These are phyloP conservation scores for Chaetomium globosum DNA, from an alignment of 2,329 filamentous ascomycete species.

Conservation along the genomic window DNA sequence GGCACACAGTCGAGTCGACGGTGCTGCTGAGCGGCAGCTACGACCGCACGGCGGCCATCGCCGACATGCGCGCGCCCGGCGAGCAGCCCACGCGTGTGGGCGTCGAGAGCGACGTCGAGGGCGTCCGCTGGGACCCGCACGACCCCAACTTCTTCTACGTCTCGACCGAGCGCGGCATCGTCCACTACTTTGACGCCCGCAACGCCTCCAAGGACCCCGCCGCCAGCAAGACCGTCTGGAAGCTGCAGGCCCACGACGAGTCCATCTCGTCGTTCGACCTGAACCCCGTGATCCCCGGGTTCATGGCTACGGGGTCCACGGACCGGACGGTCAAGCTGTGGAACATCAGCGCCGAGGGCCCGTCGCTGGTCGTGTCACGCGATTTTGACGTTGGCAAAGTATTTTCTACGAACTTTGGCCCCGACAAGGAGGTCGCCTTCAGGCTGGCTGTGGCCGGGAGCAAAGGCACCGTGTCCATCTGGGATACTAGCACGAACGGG, in stretches of 20 bases:
- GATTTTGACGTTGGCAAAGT: conserved; percentile 94
- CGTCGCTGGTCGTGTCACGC: conserved; percentile 86
- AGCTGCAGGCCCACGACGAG: conserved; percentile 91
- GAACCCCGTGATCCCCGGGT: conserved; percentile 86
- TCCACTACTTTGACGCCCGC: conserved; percentile 90
- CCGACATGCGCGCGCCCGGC: conserved; percentile 92
- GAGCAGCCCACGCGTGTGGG: conserved; percentile 82
- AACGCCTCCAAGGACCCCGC: conserved; percentile 72
- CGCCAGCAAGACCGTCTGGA: conserved; percentile 85
- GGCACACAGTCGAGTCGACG: conserved; percentile 86
- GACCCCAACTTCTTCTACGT: conserved; percentile 93
- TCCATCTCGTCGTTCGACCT: conserved; percentile 90
- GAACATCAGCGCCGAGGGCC: conserved; percentile 81
- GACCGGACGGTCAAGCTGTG: conserved; percentile 97
- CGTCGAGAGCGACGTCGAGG: conserved; percentile 94
- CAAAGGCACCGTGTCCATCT: conserved; percentile 88
- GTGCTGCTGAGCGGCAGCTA: conserved; percentile 91
- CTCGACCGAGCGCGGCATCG: conserved; percentile 85
- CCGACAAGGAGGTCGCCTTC: conserved; percentile 88
- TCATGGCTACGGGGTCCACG: conserved; percentile 88
- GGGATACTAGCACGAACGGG: conserved; percentile 93
- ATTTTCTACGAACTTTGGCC: conserved; percentile 87
- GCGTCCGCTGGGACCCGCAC: conserved; percentile 89
- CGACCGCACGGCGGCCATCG: conserved; percentile 89
- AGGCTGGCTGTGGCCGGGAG: conserved; percentile 90